Evolutionary conservation across 331 rosid genomes (phyloP).

Genomic region (Quercus lobata): DNA sequence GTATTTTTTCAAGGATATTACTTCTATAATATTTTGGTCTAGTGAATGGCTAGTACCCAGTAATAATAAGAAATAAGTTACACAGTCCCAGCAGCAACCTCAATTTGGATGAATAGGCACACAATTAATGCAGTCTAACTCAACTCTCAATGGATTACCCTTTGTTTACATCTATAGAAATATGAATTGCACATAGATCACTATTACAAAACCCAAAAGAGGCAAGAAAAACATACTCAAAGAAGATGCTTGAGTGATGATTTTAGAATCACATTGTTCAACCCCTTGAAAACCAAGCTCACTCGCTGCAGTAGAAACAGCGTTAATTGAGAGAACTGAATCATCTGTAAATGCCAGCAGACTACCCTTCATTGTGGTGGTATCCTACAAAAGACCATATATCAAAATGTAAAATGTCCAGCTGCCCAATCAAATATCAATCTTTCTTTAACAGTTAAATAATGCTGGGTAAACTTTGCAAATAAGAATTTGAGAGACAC

Average conservation of each 20-base stretch:
- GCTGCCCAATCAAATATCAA: not conserved
- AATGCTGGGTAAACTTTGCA: not conserved
- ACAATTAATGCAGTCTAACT: not conserved
- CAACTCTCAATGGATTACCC: not conserved
- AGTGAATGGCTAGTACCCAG: not conserved
- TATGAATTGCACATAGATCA: not conserved
- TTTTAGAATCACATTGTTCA: conserved; percentile 43
- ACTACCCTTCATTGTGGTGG: conserved; percentile 21
- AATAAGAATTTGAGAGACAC: not conserved
- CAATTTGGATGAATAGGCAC: not conserved
- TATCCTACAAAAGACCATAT: conserved; percentile 28
- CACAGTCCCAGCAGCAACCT: not conserved
- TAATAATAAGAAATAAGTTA: not conserved
- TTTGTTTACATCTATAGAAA: not conserved
- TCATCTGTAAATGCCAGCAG: conserved; percentile 69
- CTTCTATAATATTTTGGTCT: not conserved
- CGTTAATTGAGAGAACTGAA: conserved; percentile 41
- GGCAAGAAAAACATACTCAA: conserved; percentile 36
- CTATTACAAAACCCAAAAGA: not conserved
- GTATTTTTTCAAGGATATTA: not conserved
- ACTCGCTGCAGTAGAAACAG: conserved; percentile 37
- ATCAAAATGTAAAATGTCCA: not conserved
- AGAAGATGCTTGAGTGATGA: conserved; percentile 62
- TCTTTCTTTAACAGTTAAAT: not conserved
- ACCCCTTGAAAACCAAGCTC: conserved; percentile 43